Percentiles rank a stretch among this genome's conserved stretches.
Evolutionary conservation across 805 yeast species (phyloP).

Genomic region (Zygosaccharomyces pseudorouxii): DNA sequence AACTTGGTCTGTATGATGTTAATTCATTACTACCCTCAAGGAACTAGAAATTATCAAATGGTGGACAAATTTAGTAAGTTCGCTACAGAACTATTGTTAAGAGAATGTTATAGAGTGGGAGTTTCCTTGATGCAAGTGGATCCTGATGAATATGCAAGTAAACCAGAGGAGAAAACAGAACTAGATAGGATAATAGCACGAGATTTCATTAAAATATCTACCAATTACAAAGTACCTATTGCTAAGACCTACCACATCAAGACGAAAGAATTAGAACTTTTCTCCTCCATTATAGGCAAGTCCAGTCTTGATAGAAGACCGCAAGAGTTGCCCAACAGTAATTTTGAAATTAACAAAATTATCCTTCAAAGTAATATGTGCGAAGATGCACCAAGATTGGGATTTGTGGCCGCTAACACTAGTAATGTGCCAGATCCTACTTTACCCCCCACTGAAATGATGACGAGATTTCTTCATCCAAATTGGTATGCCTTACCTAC

Average conservation of each 20-base stretch:
- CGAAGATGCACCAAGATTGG: constrained; percentile 41
- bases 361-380: constrained; percentile 46
- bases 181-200: constrained; percentile 42
- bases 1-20: constrained; percentile 49
- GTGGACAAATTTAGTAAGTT: constrained; percentile 62
- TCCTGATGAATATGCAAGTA: constrained; percentile 9
- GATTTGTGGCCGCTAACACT: constrained; percentile 43
- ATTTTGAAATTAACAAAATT: constrained; percentile 58
- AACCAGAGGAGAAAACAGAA: constrained; percentile 30
- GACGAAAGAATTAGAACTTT: constrained; percentile 69
- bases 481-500: constrained; percentile 62
- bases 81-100: constrained; percentile 55
- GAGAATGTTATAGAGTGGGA: constrained; percentile 52
- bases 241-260: constrained; percentile 62
- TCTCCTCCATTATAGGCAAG: constrained; percentile 64
- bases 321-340: constrained; percentile 58
- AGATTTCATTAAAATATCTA: constrained; percentile 59
- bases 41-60: constrained; percentile 44
- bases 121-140: constrained; percentile 21
- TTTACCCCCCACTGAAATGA: constrained; percentile 48
- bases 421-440: constrained; percentile 47
- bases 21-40: constrained; percentile 46
- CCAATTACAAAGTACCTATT: constrained; percentile 46
- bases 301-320: constrained; percentile 75
- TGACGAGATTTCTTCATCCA: constrained; percentile 53